Base-by-base conservation (phyloP, 2,329 filamentous ascomycete species). In the Cercospora beticola region DNA sequence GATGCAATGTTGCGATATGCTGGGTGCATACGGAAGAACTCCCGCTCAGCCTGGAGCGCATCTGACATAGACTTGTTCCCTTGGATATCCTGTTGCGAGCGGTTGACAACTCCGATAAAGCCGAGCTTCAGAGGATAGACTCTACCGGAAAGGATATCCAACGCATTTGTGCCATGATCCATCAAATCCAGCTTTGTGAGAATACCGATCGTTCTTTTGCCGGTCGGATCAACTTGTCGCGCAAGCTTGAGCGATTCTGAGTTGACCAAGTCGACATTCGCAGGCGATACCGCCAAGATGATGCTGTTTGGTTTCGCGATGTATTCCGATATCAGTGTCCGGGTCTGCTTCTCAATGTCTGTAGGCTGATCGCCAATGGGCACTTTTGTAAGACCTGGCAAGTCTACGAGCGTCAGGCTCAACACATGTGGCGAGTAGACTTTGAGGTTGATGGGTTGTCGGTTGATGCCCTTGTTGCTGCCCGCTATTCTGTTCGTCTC, bases 301-400 rank as follows among this genome's bases (percentile, higher is more conserved):
- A 99, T 97, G 82, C 94, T 97, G 86, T 99, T 99, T 14, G 95
- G 94, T 83, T 99, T 99, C 67, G 94, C 94, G 77, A 98, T 99
- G 79, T 97, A 99, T 83, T 99, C 95, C 66, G 94, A 92, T 76
- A 99, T 98, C 76, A 99, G 87, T 74, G 93, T 97, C 72, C 94
- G 89, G 33, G 95, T 99, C 83, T 99, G 95, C 82, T 97, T 98
- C 85, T 99, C 95, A 77, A 99, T 99, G 78, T 99, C 95, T 76
- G 92, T 90, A 7, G 95, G 95, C 79, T 99, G 95, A 79, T 99
- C 95, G 73, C 95, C 95, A 79, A 99, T 98, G 31, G 95, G 95
- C 80, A 93, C 91, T 87, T 99, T 98, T 76, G 95, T 99, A 78
- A 99, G 83, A 75, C 95, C 95, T 3, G 95, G 95, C 77, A 99